A percentile compares a stretch with the other conserved stretches of the same genome.
phyloP scores from a whole-genome alignment of 1,284 basidiomycete genomes.

The Cutaneotrichosporon cavernicola region DNA sequence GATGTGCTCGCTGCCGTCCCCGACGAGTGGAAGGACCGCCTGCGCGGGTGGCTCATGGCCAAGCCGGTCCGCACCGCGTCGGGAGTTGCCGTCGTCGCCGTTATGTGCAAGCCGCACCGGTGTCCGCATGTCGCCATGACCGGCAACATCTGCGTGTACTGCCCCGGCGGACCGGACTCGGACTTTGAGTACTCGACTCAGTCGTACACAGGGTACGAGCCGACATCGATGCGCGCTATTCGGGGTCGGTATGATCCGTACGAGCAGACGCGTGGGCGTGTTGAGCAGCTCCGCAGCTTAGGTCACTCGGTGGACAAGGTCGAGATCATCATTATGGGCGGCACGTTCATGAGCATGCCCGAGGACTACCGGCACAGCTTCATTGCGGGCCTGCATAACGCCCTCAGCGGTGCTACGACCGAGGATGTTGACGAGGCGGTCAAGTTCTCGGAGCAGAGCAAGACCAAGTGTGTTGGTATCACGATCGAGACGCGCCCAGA shows the following conservation, averaged over 20 bases:
- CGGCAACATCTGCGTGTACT: conserved; percentile 99
- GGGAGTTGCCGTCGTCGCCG: conserved; percentile 96
- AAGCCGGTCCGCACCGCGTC: conserved; percentile 97
- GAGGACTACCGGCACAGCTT: conserved; percentile 93
- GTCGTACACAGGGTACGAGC: conserved; percentile 95
- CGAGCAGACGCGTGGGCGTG: conserved; percentile 90
- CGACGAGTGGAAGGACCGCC: conserved; percentile 88
- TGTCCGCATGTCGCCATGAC: conserved; percentile 99
- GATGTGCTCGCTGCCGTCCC: conserved; percentile 99
- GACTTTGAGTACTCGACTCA: conserved; percentile 99
- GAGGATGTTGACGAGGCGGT: conserved; percentile 97
- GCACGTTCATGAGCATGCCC: conserved; percentile 99
- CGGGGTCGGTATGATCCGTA: conserved; percentile 98
- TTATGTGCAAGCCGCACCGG: conserved; percentile 99
- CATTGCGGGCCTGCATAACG: conserved; percentile 95
- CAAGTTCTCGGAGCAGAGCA: conserved; percentile 91
- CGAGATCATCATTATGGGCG: conserved; percentile 99
- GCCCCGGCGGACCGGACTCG: conserved; percentile 97
- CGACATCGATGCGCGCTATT: conserved; percentile 98
- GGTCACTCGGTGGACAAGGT: conserved; percentile 99
- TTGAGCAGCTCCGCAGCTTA: conserved; percentile 90
- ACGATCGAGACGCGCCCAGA: conserved; percentile 99
- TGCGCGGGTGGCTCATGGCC: conserved; percentile 87
- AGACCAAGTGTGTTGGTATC: conserved; percentile 98
- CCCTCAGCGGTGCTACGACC: conserved; percentile 90